A percentile compares a stretch with the other conserved stretches of the same genome.
These are phyloP conservation scores for Phialocephala sp. DNA, from an alignment of 2,329 filamentous ascomycete species.

Conservation along the genomic window DNA sequence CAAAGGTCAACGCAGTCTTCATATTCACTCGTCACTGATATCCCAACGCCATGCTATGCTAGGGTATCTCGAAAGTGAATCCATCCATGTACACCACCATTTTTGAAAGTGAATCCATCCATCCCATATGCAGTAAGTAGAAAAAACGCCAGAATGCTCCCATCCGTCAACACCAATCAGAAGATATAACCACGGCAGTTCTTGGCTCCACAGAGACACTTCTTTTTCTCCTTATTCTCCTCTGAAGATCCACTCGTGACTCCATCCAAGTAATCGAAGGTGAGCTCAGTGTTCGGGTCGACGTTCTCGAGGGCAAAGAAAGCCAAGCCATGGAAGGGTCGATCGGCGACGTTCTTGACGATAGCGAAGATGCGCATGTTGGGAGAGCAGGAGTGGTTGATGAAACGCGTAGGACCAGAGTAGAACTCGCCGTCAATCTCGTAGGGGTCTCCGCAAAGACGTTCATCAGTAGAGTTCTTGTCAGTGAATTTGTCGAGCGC, in stretches of 20 bases:
- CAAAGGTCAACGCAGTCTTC: background rate
- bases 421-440: conserved; percentile 76
- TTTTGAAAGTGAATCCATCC: background rate
- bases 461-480: conserved; percentile 57
- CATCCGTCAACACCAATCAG: conserved; percentile 45
- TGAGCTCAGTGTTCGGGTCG: conserved; percentile 69
- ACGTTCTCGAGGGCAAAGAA: conserved; percentile 76
- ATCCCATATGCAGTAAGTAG: conserved; percentile 9
- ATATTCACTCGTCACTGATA: background rate
- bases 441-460: conserved; percentile 60
- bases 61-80: background rate
- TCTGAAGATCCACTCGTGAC: conserved; percentile 56
- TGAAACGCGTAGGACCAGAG: conserved; percentile 79
- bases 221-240: conserved; percentile 58
- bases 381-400: conserved; percentile 82
- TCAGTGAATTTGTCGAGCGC: conserved; percentile 80
- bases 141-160: conserved; percentile 3
- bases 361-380: conserved; percentile 82
- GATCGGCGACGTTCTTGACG: conserved; percentile 77
- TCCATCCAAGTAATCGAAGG: conserved; percentile 79
- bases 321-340: conserved; percentile 75
- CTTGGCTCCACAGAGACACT: conserved; percentile 65
- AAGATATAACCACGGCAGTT: conserved; percentile 75
- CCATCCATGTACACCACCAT: background rate
- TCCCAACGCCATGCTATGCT: conserved; percentile 8